These are phyloP conservation scores for Phallus indusiatus DNA, from an alignment of 768 basidiomycete species.

Conservation along the genomic window DNA sequence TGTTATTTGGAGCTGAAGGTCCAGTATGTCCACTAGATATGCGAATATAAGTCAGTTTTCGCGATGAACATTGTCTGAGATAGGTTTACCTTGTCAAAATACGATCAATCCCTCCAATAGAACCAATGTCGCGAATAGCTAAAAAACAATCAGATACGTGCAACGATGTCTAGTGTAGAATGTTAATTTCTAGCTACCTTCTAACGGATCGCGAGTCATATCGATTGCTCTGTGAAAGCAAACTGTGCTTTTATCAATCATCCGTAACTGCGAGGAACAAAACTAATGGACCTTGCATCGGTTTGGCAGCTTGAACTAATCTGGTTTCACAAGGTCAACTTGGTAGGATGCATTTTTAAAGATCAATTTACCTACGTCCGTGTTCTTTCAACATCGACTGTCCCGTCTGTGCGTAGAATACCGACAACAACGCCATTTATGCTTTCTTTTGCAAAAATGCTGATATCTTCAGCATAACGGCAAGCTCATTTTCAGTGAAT, in stretches of 20 bases:
- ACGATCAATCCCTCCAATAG: constrained; percentile 57
- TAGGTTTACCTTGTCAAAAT: constrained; percentile 65
- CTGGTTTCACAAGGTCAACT: constrained; percentile 22
- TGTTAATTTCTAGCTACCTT: constrained; percentile 31
- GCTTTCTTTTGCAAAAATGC: constrained; percentile 43
- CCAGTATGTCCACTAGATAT: constrained; percentile 41
- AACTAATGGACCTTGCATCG: constrained; percentile 45
- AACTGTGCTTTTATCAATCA: constrained; percentile 29
- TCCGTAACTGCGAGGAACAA: background rate
- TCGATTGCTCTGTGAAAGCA: constrained; percentile 78
- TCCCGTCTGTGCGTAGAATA: constrained; percentile 44
- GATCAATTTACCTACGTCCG: constrained; percentile 33
- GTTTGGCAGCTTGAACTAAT: constrained; percentile 46
- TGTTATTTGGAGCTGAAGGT: constrained; percentile 25
- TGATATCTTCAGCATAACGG: constrained; percentile 69
- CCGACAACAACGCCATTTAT: constrained; percentile 64
- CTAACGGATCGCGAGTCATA: constrained; percentile 46
- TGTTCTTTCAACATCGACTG: constrained; percentile 50
- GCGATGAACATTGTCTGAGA: background rate
- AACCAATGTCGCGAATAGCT: constrained; percentile 41
- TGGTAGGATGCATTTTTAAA: background rate
- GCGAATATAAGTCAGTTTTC: background rate
- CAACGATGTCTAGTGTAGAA: background rate
- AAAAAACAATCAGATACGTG: background rate
- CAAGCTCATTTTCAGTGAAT: constrained; percentile 56